These are phyloP conservation scores for Dillenia turbinata DNA, from an alignment of 164 flowering plant species.

Conservation along the genomic window DNA sequence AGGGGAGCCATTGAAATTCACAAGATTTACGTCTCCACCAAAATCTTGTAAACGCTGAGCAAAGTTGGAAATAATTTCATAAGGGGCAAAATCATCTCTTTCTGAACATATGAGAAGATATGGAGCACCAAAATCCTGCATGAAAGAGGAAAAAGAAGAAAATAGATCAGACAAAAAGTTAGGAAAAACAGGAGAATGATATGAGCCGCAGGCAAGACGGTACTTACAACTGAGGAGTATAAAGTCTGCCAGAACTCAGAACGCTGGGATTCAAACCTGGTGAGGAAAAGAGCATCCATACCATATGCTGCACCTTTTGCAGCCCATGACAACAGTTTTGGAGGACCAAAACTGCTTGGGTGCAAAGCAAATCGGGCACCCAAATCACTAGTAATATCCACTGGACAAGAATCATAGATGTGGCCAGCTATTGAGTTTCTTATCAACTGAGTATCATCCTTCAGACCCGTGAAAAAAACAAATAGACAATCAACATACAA, in stretches of 20 bases:
- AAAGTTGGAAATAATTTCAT: slow-evolving; percentile 32
- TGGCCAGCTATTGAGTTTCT: slow-evolving; percentile 49
- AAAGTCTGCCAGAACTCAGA: slow-evolving; percentile 53
- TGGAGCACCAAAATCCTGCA: slow-evolving; percentile 51
- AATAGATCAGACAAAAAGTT: neutral
- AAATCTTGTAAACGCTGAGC: slow-evolving; percentile 35
- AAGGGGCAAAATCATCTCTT: slow-evolving; percentile 48
- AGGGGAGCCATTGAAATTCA: slow-evolving; percentile 41
- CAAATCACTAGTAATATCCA: slow-evolving; percentile 54
- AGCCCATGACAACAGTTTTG: slow-evolving; percentile 48
- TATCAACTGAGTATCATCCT: slow-evolving; percentile 46
- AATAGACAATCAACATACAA: neutral
- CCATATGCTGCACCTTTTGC: slow-evolving; percentile 50
- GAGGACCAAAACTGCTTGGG: slow-evolving; percentile 39
- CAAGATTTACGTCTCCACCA: slow-evolving; percentile 46
- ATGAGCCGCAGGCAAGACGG: neutral
- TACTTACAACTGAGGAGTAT: slow-evolving; percentile 54
- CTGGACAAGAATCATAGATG: slow-evolving; percentile 61
- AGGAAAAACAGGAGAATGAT: neutral
- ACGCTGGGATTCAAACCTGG: slow-evolving; percentile 49
- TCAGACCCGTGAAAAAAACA: slow-evolving; percentile 5
- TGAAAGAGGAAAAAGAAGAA: neutral
- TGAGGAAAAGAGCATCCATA: slow-evolving; percentile 52
- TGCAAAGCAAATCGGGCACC: slow-evolving; percentile 43
- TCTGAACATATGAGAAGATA: slow-evolving; percentile 55